Evolutionary conservation across 2,329 filamentous ascomycete genomes (phyloP), one percentile per base, ranked within the genome.

Genomic region (Exophiala spinifera): DNA sequence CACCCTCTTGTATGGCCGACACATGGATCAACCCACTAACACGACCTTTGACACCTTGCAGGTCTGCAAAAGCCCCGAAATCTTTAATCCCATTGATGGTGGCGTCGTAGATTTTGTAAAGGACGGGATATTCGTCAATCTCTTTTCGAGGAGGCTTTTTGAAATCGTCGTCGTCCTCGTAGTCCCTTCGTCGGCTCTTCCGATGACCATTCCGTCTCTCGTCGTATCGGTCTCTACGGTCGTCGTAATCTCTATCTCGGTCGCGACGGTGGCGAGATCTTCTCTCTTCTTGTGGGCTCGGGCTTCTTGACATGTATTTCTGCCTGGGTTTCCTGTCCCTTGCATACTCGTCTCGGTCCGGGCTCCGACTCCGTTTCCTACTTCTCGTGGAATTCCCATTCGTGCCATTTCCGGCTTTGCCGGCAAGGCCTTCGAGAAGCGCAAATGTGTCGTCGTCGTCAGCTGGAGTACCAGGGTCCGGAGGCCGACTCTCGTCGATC

Each of bases 381-480:
- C 69, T 74, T 61, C 70, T 66, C 45, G 68, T 66, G 45, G 67
- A 65, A 44, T 66, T 61, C 34, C 69, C 67, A 57, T 70, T 59
- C 17, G 67, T 67, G n/a, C 70, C 64, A 33, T 68, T 65, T 52
- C 69, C 77, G 46, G 77, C 75, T 65, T 87, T 90, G 6, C 82
- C 81, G 59, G 91, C 91, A 36, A 97, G 74, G 0, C 85, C 87
- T 70, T 97, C 94, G n/a, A 99, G 72, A 65, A 95, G 80, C 0
- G 91, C 91, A 64, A 99, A 84, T 0, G 94, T 96, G 70, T 99
- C 91, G 66, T 99, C 91, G 66, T 97, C 94, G 66, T 96, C 87
- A 17, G 64, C 65, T 14, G 42, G 42, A 13, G 42, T 44, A 2
- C 42, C 42, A 23, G 42, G 42, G 15, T 44, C 42, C 4, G 42